A percentile compares a stretch with the other conserved stretches of the same genome.
Evolutionary conservation across 2,329 filamentous ascomycete genomes (phyloP).

Genomic region (Colletotrichum liriopes): DNA sequence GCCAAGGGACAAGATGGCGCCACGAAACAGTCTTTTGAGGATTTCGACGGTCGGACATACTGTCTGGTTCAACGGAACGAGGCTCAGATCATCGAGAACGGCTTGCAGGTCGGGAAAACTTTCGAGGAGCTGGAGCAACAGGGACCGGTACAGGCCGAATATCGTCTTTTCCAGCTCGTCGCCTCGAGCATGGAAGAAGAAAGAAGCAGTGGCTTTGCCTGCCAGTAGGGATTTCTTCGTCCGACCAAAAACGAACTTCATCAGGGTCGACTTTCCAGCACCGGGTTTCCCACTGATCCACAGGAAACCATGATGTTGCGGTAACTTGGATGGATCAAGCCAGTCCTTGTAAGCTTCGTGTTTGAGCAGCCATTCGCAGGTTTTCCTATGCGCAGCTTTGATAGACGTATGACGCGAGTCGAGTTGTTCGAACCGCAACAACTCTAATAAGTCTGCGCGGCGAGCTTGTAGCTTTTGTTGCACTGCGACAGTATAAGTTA

Average conservation of each 20-base stretch:
- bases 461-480: background rate
- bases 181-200: background rate
- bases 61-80: background rate
- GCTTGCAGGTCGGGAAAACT: background rate
- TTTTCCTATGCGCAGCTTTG: background rate
- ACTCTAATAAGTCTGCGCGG: background rate
- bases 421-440: slow-evolving; percentile 2
- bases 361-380: background rate
- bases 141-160: background rate
- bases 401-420: background rate
- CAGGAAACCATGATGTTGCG: background rate
- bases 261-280: background rate
- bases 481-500: background rate
- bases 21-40: background rate
- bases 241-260: background rate
- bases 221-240: background rate
- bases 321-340: background rate
- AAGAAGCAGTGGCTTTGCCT: background rate
- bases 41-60: background rate
- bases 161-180: background rate
- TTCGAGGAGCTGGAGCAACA: background rate
- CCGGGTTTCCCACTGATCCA: background rate
- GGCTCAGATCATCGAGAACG: background rate
- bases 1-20: background rate
- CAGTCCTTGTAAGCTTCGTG: background rate